Evolutionary conservation across 2,329 filamentous ascomycete species (phyloP).

Genomic region (Coleophoma cylindrospora): DNA sequence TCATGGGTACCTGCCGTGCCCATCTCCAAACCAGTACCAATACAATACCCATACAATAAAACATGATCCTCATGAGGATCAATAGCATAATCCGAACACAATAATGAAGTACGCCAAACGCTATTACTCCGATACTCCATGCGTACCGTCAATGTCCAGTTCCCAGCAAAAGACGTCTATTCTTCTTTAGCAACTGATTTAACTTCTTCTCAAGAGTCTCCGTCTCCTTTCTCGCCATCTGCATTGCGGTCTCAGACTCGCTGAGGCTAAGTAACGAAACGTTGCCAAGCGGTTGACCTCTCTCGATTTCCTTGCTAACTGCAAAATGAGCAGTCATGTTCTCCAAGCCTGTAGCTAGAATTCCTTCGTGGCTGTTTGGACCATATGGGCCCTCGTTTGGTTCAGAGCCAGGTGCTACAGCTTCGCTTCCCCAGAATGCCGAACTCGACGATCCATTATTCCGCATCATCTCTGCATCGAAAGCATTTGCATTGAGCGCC

Average conservation of each 20-base stretch:
- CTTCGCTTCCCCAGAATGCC: constrained; percentile 20
- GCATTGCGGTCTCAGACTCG: constrained; percentile 53
- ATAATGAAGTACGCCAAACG: neutral
- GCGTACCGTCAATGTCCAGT: constrained; percentile 21
- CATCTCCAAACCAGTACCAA: neutral
- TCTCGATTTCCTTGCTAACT: constrained; percentile 19
- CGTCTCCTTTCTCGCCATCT: constrained; percentile 49
- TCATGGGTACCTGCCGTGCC: neutral
- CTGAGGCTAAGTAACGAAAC: constrained; percentile 53
- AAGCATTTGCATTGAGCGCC: constrained; percentile 25
- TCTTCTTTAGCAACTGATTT: constrained; percentile 54
- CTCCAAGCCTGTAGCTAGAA: constrained; percentile 22
- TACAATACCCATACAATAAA: constrained; percentile 1
- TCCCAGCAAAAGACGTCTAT: constrained; percentile 46
- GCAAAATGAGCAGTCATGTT: constrained; percentile 27
- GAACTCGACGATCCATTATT: constrained; percentile 19
- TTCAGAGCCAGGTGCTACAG: constrained; percentile 7
- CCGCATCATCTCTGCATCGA: constrained; percentile 22
- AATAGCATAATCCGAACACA: neutral
- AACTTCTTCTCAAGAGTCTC: constrained; percentile 59
- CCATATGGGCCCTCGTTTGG: constrained; percentile 12
- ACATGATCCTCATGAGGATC: neutral
- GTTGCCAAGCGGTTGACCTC: constrained; percentile 21
- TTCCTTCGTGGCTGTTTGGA: constrained; percentile 18
- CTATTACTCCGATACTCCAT: neutral